Evolutionary conservation across 306 rosid genomes (phyloP), one percentile per base, ranked within the genome.

Genomic region (Erythrophleum fordii): DNA sequence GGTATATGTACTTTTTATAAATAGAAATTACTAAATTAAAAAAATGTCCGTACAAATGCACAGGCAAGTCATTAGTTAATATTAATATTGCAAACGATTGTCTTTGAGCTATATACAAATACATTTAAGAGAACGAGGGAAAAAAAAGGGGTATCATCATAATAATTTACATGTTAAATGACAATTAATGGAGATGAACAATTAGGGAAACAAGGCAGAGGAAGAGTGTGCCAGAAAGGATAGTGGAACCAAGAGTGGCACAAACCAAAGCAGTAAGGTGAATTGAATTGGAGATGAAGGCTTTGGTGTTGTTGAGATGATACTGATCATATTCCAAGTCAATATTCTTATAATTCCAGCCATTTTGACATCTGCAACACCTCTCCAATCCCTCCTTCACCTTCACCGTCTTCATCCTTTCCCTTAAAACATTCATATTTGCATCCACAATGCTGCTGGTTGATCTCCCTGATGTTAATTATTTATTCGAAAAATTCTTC

Each of bases 321-420:
- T 37, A 17, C 2, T 35, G 8, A 11, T 13, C 42, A 3, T 45
- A 9, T 0, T 25, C 23, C 8, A 18, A 10, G 11, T n/a, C 65
- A 29, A 64, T 6, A 11, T 41, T 18, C 5, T 53, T 49, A 77
- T 89, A 83, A 60, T 91, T 88, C 96, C 96, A 89, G 20, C 93
- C 93, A 58, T 77, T 62, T 37, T 81, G 73, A 26, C 70, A 58
- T 66, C 60, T 84, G 53, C 83, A 85, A 68, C 87, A 75, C 69
- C 87, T 87, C 75, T 91, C 89, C 13, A 91, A 76, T 66, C 53
- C 83, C 79, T 87, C 96, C 83, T 81, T 89, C 83, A 45, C 85
- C 86, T 78, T 91, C 70, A 87, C 78, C 48, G 81, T 56, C 52
- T 86, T 86, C 56, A 89, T 82, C 68, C 85, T 91, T 83, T 83